These are phyloP conservation scores for Coriaria nepalensis DNA, from an alignment of 306 rosid genomes.

Conservation along the genomic window DNA sequence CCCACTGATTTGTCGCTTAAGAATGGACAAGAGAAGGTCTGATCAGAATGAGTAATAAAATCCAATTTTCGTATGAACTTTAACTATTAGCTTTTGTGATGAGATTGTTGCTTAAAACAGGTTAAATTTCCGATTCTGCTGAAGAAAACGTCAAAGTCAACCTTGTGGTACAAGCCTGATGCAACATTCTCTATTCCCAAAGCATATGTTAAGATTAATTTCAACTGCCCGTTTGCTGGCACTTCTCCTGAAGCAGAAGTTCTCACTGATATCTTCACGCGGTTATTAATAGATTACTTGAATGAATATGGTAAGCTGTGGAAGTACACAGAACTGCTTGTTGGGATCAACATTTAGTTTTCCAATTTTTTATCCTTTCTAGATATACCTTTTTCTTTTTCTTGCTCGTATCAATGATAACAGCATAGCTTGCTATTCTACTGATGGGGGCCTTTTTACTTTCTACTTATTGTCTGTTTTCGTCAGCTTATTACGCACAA, in stretches of 20 bases:
- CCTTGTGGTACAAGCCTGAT: constrained; percentile 85
- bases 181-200: constrained; percentile 69
- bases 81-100: constrained; percentile 14
- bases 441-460: background rate
- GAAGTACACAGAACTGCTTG: background rate
- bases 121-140: constrained; percentile 60
- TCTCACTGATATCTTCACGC: constrained; percentile 50
- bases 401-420: background rate
- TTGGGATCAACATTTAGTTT: background rate
- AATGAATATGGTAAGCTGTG: constrained; percentile 67
- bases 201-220: constrained; percentile 66
- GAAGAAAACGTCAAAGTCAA: constrained; percentile 52
- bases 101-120: constrained; percentile 33
- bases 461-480: constrained; percentile 5
- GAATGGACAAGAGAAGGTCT: constrained; percentile 44
- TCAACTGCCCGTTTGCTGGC: constrained; percentile 70
- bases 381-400: background rate
- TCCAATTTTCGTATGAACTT: background rate
- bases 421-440: background rate
- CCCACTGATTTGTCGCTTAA: constrained; percentile 81
- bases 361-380: background rate
- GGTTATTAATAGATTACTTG: constrained; percentile 80
- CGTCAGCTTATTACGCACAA: constrained; percentile 73
- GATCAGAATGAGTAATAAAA: constrained; percentile 2
- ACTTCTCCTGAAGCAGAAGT: constrained; percentile 77